Evolutionary conservation across 2,329 filamentous ascomycete species (phyloP).

Genomic region (Colletotrichum horii): DNA sequence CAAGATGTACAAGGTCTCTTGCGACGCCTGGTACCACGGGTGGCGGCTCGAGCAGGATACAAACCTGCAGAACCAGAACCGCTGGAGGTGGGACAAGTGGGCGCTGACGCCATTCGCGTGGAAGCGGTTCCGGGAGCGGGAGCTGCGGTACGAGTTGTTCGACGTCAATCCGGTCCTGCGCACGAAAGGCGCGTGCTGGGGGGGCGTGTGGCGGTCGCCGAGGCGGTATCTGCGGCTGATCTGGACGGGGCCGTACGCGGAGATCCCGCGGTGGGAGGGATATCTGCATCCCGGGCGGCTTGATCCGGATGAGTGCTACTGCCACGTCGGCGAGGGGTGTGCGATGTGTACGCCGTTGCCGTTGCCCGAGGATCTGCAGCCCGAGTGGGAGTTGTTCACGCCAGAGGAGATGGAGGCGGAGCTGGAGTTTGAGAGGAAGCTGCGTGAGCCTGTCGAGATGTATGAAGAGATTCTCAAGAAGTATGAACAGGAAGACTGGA

Average conservation of each 20-base stretch:
- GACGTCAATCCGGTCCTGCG: neutral
- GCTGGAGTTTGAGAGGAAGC: neutral
- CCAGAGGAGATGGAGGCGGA: neutral
- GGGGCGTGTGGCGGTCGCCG: neutral
- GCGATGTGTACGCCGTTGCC: neutral
- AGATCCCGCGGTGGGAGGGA: neutral
- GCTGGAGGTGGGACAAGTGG: neutral
- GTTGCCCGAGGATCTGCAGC: neutral
- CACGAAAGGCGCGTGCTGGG: neutral
- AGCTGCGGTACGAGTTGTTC: neutral
- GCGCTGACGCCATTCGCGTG: neutral
- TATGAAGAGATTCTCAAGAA: neutral
- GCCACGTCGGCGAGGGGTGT: neutral
- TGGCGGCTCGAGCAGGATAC: neutral
- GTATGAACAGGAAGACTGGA: neutral
- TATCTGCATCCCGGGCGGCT: neutral
- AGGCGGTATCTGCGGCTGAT: neutral
- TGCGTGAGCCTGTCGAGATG: neutral
- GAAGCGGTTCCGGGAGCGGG: neutral
- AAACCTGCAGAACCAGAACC: neutral
- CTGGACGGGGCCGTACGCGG: slow-evolving; percentile 1
- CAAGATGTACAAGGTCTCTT: neutral
- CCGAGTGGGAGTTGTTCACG: neutral
- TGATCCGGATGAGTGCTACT: slow-evolving; percentile 5
- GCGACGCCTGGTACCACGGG: neutral